Evolutionary conservation across 768 basidiomycete genomes (phyloP), one percentile per base, ranked within the genome.

Genomic region (Macrolepiota fuliginosa): DNA sequence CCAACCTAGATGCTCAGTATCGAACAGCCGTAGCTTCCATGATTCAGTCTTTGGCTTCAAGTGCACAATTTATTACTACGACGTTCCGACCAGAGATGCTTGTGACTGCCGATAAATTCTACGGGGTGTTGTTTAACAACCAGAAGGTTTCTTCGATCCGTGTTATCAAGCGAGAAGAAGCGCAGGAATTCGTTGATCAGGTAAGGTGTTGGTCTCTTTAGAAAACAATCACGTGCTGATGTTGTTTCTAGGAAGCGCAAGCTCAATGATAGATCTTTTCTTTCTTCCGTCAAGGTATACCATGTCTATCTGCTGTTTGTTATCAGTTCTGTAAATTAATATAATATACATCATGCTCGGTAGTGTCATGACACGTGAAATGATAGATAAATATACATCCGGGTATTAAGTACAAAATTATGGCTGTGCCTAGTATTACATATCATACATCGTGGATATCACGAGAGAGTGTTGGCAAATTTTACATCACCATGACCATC

Each of bases 41-140:
- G 96, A 98, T 99, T 65, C 88, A 95, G 71, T 91, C 91, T 12
- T 82, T 98, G 17, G 83, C 96, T 0, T 80, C 85, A 5, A 89
- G 87, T 0, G 96, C 91, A 0, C 97, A 99, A 73, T 98, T 98
- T 76, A 96, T 99, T 71, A 96, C 94, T 35, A 99, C 97, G 1
- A 99, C 97, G 2, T 99, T 99, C 85, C 84, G 96, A 61, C 92
- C 96, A 0, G 97, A 99, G 76, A 95, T 99, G 91, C 80, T 98
- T 61, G 91, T 92, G 2, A 90, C 91, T 0, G 94, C 96, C 0
- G 96, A 98, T 73, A 94, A 96, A 70, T 98, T 96, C 72, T 98
- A 98, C 64, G 97, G 97, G 13, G 97, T 98, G 10, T 76, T 96
- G 62, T 98, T 97, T 78, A 94, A 96, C 74, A 93, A 91, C 67